Conservation (phyloP, 1,284 basidiomycete genomes). For the Trametes hirsuta region DNA sequence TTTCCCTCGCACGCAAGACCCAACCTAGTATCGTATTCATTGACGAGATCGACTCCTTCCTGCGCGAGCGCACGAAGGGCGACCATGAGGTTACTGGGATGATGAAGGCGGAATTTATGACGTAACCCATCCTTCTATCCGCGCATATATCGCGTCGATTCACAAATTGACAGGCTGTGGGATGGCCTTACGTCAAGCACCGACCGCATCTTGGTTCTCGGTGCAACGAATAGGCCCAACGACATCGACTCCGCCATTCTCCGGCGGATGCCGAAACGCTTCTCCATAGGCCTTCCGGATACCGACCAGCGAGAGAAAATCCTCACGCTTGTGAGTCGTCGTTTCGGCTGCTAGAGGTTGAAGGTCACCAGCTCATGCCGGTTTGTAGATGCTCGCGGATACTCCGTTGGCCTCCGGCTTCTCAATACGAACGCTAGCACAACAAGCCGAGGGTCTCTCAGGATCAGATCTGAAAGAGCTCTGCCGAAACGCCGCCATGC, state of each 20-base stretch:
- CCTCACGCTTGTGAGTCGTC: constrained; percentile 69
- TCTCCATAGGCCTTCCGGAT: constrained; percentile 86
- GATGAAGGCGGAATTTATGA: constrained; percentile 99
- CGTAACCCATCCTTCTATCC: constrained; percentile 55
- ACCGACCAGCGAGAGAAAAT: constrained; percentile 86
- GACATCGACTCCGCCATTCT: constrained; percentile 97
- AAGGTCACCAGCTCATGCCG: not conserved
- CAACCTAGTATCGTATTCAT: constrained; percentile 84
- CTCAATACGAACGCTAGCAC: constrained; percentile 69
- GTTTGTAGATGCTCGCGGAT: constrained; percentile 80
- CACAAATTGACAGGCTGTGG: constrained; percentile 73
- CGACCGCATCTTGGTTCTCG: constrained; percentile 90
- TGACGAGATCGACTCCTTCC: constrained; percentile 87
- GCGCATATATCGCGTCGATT: not conserved
- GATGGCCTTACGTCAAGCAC: constrained; percentile 90
- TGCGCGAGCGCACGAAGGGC: constrained; percentile 84
- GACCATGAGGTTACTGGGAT: constrained; percentile 99
- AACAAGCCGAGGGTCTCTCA: constrained; percentile 77
- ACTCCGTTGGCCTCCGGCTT: constrained; percentile 73
- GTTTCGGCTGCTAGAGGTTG: not conserved
- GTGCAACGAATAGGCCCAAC: constrained; percentile 93
- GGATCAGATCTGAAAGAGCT: constrained; percentile 94
- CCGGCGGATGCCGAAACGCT: constrained; percentile 98
- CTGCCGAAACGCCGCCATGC: constrained; percentile 93
- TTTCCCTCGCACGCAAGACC: constrained; percentile 75